Evolutionary conservation across 2,329 filamentous ascomycete species (phyloP), one percentile per base, ranked within the genome.

Genomic region (Phialemoniopsis sp.): DNA sequence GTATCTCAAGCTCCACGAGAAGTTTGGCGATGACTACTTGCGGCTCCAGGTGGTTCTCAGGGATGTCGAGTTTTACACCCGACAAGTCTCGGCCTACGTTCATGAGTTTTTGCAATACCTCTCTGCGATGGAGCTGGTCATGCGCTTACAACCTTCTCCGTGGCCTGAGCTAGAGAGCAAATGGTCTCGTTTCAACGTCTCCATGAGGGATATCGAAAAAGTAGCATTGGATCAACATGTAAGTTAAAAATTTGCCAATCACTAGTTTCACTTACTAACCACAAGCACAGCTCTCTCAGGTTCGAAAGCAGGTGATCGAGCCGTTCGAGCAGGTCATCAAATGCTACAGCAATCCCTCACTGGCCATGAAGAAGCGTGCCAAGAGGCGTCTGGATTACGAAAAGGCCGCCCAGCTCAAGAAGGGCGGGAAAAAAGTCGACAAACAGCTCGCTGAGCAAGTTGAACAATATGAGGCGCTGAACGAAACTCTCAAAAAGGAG

Each of bases 371-470:
- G 57, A 95, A 97, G 67, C 85, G 93, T 17, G 85, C 90, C 51
- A 97, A 97, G 68, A 84, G 88, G n/a, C 78, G 94, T 13, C 68
- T 91, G 13, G 89, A 96, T 56, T 97, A 87, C 60, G 88, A 91
- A 48, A 86, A 86, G 50, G 88, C 80, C 50, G 82, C 87, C 54
- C 79, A 85, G 49, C 73, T 90, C 42, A 84, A 85, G 54, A 86
- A 89, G 33, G 75, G 80, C 28, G 88, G 89, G 46, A 90, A 94
- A 61, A 94, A 88, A 51, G 73, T 89, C 12, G 91, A 97, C 58
- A 85, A 89, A 54, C 93, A 91, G 58, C 83, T 90, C 4, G 72
- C 78, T 13, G 89, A 95, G 51, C 79, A 86, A 30, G 88, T 89
- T 15, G 89, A 95, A 54, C 85, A 94, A 57, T 98, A 95, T 60